Conservation (phyloP, 768 basidiomycete genomes). For the Suillus fuscotomentosus region DNA sequence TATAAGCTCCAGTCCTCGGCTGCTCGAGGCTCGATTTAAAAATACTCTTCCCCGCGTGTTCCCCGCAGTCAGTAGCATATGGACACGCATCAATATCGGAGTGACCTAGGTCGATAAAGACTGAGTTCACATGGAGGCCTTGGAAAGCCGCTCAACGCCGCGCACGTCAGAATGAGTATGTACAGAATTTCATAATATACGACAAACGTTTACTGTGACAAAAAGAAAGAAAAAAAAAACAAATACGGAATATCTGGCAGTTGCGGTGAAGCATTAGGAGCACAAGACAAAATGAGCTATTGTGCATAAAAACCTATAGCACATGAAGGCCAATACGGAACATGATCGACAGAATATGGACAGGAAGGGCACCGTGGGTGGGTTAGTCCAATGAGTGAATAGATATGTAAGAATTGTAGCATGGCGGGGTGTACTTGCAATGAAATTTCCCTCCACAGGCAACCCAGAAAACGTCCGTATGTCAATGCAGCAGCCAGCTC, state of each 20-base stretch:
- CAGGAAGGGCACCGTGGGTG: slow-evolving; percentile 17
- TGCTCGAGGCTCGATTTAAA: too few species aligned
- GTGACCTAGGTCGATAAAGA: not conserved
- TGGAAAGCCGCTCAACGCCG: not conserved
- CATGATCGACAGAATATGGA: slow-evolving; percentile 11
- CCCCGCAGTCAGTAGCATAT: not conserved
- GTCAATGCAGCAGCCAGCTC: slow-evolving; percentile 16
- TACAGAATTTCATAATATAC: slow-evolving; percentile 8
- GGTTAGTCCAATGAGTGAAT: slow-evolving; percentile 29
- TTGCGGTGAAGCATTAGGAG: slow-evolving; percentile 1
- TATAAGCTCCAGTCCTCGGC: not conserved
- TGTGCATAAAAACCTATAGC: slow-evolving; percentile 8
- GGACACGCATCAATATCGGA: not conserved
- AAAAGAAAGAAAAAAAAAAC: not conserved
- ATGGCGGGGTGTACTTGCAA: slow-evolving; percentile 7
- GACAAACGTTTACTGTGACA: slow-evolving; percentile 14
- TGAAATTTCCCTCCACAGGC: slow-evolving; percentile 21
- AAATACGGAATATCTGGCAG: slow-evolving; percentile 1
- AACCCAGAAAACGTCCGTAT: slow-evolving; percentile 24
- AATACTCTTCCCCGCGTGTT: not conserved
- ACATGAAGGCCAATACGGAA: slow-evolving; percentile 8
- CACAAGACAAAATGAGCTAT: slow-evolving; percentile 6
- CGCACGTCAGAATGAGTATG: not conserved
- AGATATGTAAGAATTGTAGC: slow-evolving; percentile 31
- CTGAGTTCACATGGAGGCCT: not conserved